Base-by-base conservation (phyloP, 768 basidiomycete genomes). In the Hortiboletus campestris region DNA sequence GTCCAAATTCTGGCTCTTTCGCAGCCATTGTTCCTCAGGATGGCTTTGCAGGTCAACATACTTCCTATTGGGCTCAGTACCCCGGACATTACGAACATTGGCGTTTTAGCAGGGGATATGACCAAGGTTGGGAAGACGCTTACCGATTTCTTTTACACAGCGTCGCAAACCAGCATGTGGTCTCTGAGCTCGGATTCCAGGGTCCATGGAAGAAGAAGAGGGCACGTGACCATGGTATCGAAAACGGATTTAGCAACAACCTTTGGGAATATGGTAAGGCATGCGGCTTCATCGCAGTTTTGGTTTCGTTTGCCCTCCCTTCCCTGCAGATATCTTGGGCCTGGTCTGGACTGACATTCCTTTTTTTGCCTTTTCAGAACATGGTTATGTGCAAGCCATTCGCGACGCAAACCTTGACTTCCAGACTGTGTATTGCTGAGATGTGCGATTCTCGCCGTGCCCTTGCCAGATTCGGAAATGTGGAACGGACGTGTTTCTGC, bases 91-190 rank as follows among this genome's bases (percentile, higher is more conserved):
- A 88, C 58, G 78, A 88, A 52, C 86, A 89, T 56, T 80, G 79
- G 71, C 78, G 86, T 6, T 91, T 91, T 63, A 76, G 71, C 25
- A 76, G 82, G 2, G 91, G 89, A 2, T 91, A 84, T 61, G 35
- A 74, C 2, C 72, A 76, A 49, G 91, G 90, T 1, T 93, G 91
- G 91, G 81, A 84, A 25, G 88, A 86, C 55, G 82, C 82, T 0
- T 81, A 82, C 63, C 49, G 64, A 34, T 91, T 91, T 72, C 75
- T 88, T 46, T 16, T 62, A 36, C 57, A 71, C 54, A 51, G 47
- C 34, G 51, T 57, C 31, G 51, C 63, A 16, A 57, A 45, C 20
- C 54, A 49, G 34, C 61, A 56, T 35, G 62, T 69, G 14, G 72
- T 79, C 10, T 78, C 76, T 28, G 84, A 88, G 67, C 66, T 91